phyloP scores from a whole-genome alignment of 2,329 filamentous ascomycete species.

The Stachybotrys elegans region DNA sequence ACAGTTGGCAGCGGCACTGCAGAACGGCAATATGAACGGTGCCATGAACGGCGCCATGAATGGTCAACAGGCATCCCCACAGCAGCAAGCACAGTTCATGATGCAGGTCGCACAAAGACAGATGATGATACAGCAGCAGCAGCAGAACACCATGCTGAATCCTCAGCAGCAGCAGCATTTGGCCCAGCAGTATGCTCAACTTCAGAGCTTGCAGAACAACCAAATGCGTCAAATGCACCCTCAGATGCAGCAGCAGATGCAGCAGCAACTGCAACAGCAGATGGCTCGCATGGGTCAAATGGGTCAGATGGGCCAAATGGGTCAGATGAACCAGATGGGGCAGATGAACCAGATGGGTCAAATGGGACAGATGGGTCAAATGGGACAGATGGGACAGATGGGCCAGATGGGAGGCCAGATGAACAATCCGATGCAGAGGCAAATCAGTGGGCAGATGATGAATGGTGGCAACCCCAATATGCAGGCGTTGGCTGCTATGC shows the following conservation, averaged over 20 bases:
- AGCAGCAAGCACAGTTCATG: constrained; percentile 32
- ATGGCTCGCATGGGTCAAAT: constrained; percentile 13
- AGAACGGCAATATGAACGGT: constrained; percentile 24
- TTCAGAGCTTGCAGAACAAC: constrained; percentile 35
- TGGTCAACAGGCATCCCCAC: constrained; percentile 27
- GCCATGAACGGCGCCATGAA: constrained; percentile 30
- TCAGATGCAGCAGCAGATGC: constrained; percentile 32
- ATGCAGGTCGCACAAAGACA: constrained; percentile 33
- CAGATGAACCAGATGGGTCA: constrained; percentile 28
- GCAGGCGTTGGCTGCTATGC: constrained; percentile 31
- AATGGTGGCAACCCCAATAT: constrained; percentile 33
- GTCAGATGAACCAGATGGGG: constrained; percentile 21
- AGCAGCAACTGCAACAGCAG: constrained; percentile 19
- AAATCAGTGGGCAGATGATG: constrained; percentile 34
- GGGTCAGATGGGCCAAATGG: constrained; percentile 15
- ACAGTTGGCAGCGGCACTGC: constrained; percentile 32
- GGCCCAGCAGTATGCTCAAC: constrained; percentile 37
- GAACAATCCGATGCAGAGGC: constrained; percentile 32
- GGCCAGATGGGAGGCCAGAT: constrained; percentile 25
- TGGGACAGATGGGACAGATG: constrained; percentile 28
- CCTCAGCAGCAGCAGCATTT: constrained; percentile 33
- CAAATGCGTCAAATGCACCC: constrained; percentile 27
- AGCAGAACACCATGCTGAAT: constrained; percentile 34
- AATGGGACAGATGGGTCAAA: constrained; percentile 30
- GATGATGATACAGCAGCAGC: constrained; percentile 32